phyloP scores from a whole-genome alignment of 148 eudicot species.

The Diospyros lotus region DNA sequence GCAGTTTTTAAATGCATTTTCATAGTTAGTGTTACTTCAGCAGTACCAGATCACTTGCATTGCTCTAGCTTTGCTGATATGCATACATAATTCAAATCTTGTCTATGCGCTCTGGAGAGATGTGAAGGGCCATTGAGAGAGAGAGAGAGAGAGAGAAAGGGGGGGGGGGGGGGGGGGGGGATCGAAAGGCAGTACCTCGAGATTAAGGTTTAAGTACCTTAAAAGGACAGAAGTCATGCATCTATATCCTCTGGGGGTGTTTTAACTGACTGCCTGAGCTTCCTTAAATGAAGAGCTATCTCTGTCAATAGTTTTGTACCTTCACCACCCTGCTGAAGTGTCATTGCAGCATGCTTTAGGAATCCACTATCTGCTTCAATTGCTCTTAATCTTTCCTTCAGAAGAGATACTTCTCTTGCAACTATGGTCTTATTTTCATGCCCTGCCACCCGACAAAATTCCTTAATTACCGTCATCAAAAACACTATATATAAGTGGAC shows the following conservation, averaged over 20 bases:
- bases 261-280: constrained; percentile 32
- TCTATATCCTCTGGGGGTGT: constrained; percentile 21
- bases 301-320: constrained; percentile 53
- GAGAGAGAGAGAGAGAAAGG: neutral
- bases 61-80: no score
- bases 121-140: neutral
- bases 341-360: constrained; percentile 52
- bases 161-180: no score
- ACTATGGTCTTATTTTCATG: constrained; percentile 26
- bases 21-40: no score
- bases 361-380: constrained; percentile 63
- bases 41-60: no score
- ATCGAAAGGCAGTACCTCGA: neutral
- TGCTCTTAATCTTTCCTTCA: constrained; percentile 48
- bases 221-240: constrained; percentile 18
- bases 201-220: neutral
- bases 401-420: constrained; percentile 39
- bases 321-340: constrained; percentile 54
- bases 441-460: constrained; percentile 19
- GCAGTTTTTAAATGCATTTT: neutral
- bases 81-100: no score
- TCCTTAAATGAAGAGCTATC: constrained; percentile 56
- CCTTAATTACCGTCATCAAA: neutral
- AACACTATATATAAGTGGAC: neutral
- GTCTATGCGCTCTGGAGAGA: no score